Percentiles rank a stretch among this genome's conserved stretches.
phyloP scores from a whole-genome alignment of 371 early-diverging fungal species.

The Saksenaea vasiformis region DNA sequence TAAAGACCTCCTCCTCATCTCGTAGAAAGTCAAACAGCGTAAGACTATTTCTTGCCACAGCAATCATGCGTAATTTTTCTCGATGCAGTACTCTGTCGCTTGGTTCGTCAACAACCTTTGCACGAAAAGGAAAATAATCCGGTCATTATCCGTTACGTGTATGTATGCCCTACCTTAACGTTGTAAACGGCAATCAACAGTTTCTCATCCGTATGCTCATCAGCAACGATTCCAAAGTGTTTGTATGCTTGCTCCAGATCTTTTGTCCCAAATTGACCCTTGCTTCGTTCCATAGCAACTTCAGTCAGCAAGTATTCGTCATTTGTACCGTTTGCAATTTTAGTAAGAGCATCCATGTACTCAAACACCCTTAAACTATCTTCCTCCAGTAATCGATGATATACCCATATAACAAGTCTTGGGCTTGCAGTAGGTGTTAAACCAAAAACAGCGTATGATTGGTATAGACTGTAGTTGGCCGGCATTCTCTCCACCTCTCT shows the following conservation, averaged over 20 bases:
- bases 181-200: slow-evolving; percentile 33
- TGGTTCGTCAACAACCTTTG: slow-evolving; percentile 38
- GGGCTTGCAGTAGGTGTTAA: slow-evolving; percentile 50
- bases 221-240: slow-evolving; percentile 47
- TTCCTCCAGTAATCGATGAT: slow-evolving; percentile 40
- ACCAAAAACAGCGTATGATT: slow-evolving; percentile 35
- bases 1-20: slow-evolving; percentile 10
- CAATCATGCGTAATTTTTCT: slow-evolving; percentile 33
- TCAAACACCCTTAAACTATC: slow-evolving; percentile 15
- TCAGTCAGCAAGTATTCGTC: slow-evolving; percentile 42
- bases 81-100: slow-evolving; percentile 22
- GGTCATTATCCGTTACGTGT: background rate
- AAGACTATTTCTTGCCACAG: slow-evolving; percentile 31
- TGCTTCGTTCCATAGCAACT: slow-evolving; percentile 48
- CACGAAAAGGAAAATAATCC: background rate
- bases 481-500: slow-evolving; percentile 22
- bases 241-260: slow-evolving; percentile 57
- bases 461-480: background rate
- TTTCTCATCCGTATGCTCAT: slow-evolving; percentile 29
- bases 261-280: slow-evolving; percentile 43
- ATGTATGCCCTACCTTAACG: slow-evolving; percentile 21
- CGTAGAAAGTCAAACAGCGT: slow-evolving; percentile 30
- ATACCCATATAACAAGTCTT: slow-evolving; percentile 50
- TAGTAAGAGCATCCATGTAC: slow-evolving; percentile 46
- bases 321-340: slow-evolving; percentile 33